phyloP scores from a whole-genome alignment of 768 basidiomycete species.

The Tylopilus felleus region DNA sequence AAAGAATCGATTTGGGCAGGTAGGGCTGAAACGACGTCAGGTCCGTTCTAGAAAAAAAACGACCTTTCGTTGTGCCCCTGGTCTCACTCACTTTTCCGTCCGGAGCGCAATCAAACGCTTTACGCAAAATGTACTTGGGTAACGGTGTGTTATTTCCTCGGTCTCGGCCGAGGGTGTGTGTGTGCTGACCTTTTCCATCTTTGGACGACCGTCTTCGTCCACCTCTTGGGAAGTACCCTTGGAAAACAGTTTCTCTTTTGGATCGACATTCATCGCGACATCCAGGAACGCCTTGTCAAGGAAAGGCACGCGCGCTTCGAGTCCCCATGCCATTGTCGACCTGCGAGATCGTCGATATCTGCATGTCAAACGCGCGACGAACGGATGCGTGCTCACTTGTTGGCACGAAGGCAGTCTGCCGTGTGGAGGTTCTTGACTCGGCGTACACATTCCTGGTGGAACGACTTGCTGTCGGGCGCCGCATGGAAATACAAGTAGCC shows the following conservation, averaged over 20 bases:
- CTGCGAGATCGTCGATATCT: slow-evolving; percentile 35
- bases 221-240: slow-evolving; percentile 72
- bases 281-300: slow-evolving; percentile 96
- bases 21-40: slow-evolving; percentile 65
- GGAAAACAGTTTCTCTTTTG: slow-evolving; percentile 83
- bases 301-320: slow-evolving; percentile 98
- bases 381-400: slow-evolving; percentile 64
- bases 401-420: slow-evolving; percentile 94
- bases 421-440: slow-evolving; percentile 98
- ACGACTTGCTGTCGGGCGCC: slow-evolving; percentile 81
- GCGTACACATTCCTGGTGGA: slow-evolving; percentile 93
- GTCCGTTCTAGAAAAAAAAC: too few relatives aligned
- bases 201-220: slow-evolving; percentile 84
- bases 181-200: slow-evolving; percentile 85
- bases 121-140: slow-evolving; percentile 84
- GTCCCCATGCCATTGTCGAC: slow-evolving; percentile 99
- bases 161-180: background rate
- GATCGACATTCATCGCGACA: slow-evolving; percentile 85
- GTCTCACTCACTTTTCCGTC: slow-evolving; percentile 58
- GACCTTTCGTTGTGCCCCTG: too few relatives aligned
- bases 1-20: slow-evolving; percentile 89
- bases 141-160: slow-evolving; percentile 3
- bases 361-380: background rate
- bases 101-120: slow-evolving; percentile 87
- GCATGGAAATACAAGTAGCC: slow-evolving; percentile 99